phyloP scores from a whole-genome alignment of 805 yeast genomes.

The Danielia oregonensis region DNA sequence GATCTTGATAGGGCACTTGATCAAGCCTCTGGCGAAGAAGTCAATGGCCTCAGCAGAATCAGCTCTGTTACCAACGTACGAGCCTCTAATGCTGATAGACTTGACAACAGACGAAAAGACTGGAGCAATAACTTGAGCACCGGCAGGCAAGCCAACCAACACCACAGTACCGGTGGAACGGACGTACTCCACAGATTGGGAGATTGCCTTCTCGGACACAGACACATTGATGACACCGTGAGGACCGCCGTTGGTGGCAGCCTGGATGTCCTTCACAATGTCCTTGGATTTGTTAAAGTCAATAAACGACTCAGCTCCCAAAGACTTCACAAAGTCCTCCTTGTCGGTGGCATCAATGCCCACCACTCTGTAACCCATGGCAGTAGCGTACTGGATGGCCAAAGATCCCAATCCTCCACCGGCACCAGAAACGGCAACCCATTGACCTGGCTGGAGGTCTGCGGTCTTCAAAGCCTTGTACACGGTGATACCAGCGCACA shows the following conservation, averaged over 20 bases:
- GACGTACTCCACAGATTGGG: constrained; percentile 40
- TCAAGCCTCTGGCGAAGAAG: constrained; percentile 41
- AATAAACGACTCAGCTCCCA: constrained; percentile 63
- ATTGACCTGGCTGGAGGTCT: constrained; percentile 57
- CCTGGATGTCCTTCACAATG: constrained; percentile 40
- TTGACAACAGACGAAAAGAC: constrained; percentile 40
- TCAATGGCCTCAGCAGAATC: constrained; percentile 44
- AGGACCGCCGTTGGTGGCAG: constrained; percentile 59
- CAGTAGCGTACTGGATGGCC: constrained; percentile 72
- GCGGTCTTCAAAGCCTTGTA: constrained; percentile 67
- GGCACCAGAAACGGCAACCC: constrained; percentile 76
- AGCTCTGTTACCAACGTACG: constrained; percentile 46
- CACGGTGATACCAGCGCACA: constrained; percentile 67
- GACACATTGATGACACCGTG: constrained; percentile 49
- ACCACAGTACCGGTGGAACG: constrained; percentile 42
- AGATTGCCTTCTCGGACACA: constrained; percentile 48
- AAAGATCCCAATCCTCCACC: constrained; percentile 79
- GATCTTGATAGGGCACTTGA: constrained; percentile 39
- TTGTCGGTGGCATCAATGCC: constrained; percentile 73
- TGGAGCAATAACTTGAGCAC: constrained; percentile 37
- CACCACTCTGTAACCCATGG: constrained; percentile 66
- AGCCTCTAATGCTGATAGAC: constrained; percentile 37
- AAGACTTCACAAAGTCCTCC: constrained; percentile 39
- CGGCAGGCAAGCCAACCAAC: constrained; percentile 45
- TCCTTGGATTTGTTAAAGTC: constrained; percentile 56